A percentile compares a stretch with the other conserved stretches of the same genome.
Evolutionary conservation across 2,329 filamentous ascomycete species (phyloP).

Genomic region (Neocucurbitaria cava): DNA sequence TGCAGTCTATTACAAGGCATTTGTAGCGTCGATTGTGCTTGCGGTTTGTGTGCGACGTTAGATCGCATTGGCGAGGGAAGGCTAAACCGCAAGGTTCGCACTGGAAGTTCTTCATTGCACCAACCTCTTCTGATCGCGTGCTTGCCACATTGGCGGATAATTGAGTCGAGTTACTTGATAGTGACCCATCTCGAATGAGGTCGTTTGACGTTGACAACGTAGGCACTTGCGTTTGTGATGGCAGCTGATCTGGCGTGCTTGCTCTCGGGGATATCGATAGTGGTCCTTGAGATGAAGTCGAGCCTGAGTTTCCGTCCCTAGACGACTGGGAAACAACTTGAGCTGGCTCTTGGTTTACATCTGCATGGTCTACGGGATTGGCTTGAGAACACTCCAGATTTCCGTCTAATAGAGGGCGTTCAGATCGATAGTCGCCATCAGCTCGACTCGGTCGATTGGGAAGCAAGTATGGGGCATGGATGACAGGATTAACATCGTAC

Average conservation of each 20-base stretch:
- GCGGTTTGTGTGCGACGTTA: conserved; percentile 2
- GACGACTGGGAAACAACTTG: neutral
- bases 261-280: neutral
- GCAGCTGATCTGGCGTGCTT: neutral
- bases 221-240: neutral
- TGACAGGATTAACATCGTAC: conserved; percentile 1
- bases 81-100: neutral
- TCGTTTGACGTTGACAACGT: neutral
- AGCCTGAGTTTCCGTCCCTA: neutral
- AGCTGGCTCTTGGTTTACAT: neutral
- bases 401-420: neutral
- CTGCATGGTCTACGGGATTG: neutral
- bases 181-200: neutral
- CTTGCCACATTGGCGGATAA: neutral
- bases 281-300: neutral
- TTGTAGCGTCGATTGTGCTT: conserved; percentile 8
- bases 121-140: neutral
- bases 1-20: conserved; percentile 2
- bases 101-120: neutral
- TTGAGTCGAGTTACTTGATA: neutral
- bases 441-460: neutral
- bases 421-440: neutral
- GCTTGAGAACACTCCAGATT: neutral
- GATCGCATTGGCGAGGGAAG: neutral
- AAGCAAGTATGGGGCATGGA: neutral